A percentile compares a stretch with the other conserved stretches of the same genome.
Evolutionary conservation across 495 filamentous ascomycete genomes (phyloP).

Genomic region (Lasiosphaeria ovina): DNA sequence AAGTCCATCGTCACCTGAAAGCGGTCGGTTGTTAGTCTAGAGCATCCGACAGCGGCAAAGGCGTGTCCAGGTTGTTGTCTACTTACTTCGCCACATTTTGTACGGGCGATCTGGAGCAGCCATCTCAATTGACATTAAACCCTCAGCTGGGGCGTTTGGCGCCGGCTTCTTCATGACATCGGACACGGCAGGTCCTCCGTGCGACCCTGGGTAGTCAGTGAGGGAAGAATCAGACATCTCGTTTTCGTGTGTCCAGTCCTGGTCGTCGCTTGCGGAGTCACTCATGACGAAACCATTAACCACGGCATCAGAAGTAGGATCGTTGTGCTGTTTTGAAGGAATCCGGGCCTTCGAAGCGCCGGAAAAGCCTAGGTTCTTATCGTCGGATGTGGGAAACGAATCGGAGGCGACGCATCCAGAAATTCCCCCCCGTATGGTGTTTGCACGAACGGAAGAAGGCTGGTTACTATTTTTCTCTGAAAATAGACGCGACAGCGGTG

Average conservation of each 20-base stretch:
- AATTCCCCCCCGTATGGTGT: no score
- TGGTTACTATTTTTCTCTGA: background rate
- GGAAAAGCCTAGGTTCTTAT: no score
- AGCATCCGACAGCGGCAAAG: background rate
- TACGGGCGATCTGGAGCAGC: conserved; percentile 26
- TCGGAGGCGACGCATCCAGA: no score
- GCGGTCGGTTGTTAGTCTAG: background rate
- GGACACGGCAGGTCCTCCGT: background rate
- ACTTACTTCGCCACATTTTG: conserved; percentile 22
- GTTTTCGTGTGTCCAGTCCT: background rate
- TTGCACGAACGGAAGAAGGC: background rate
- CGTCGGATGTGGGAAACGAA: no score
- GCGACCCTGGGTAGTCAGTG: conserved; percentile 3
- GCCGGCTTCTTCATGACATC: background rate
- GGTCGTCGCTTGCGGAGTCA: background rate
- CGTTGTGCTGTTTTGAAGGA: no score
- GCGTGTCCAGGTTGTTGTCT: background rate
- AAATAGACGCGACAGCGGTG: background rate
- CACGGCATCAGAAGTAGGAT: no score
- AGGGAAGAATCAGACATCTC: background rate
- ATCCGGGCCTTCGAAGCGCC: no score
- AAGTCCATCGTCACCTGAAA: background rate
- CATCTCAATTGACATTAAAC: conserved; percentile 11
- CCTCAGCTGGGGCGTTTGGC: background rate
- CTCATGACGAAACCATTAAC: no score